Conservation (phyloP, 2,329 filamentous ascomycete species). For the Aspergillus quadrilineatus region DNA sequence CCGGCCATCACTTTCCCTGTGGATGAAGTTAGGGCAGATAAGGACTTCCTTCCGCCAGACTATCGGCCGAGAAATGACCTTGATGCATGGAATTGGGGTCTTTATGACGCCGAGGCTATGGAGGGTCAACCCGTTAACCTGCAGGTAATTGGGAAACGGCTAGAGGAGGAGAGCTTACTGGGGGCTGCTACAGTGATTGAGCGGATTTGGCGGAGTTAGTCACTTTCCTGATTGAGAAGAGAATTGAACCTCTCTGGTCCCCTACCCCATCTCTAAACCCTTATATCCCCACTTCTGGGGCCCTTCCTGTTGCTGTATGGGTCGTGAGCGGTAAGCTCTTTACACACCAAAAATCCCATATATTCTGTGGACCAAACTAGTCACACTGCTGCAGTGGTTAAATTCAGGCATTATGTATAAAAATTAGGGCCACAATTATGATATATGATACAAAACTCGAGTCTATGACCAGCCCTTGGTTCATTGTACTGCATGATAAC, state of each 20-base stretch:
- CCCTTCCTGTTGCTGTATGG: not conserved
- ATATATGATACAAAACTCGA: not conserved
- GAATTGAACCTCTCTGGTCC: not conserved
- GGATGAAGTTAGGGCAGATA: slow-evolving; percentile 46
- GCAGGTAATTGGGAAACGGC: slow-evolving; percentile 53
- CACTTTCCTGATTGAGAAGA: not conserved
- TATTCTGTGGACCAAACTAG: not conserved
- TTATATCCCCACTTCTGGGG: slow-evolving; percentile 1
- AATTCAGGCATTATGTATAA: no score
- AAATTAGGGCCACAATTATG: no score
- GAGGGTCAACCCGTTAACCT: slow-evolving; percentile 52
- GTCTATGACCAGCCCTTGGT: not conserved
- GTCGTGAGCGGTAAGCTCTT: not conserved
- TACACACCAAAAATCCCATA: not conserved
- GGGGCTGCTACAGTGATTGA: slow-evolving; percentile 40
- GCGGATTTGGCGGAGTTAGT: slow-evolving; percentile 22
- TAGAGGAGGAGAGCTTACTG: slow-evolving; percentile 58
- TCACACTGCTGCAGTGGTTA: not conserved
- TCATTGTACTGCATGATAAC: not conserved
- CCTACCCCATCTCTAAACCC: slow-evolving; percentile 1
- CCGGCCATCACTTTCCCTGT: slow-evolving; percentile 58
- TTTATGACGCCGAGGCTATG: slow-evolving; percentile 47
- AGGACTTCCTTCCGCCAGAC: slow-evolving; percentile 38
- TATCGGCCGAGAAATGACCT: slow-evolving; percentile 51
- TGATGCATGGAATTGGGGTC: slow-evolving; percentile 53